Conservation (phyloP, 768 basidiomycete species). For the Xerocomellus dryophilus region DNA sequence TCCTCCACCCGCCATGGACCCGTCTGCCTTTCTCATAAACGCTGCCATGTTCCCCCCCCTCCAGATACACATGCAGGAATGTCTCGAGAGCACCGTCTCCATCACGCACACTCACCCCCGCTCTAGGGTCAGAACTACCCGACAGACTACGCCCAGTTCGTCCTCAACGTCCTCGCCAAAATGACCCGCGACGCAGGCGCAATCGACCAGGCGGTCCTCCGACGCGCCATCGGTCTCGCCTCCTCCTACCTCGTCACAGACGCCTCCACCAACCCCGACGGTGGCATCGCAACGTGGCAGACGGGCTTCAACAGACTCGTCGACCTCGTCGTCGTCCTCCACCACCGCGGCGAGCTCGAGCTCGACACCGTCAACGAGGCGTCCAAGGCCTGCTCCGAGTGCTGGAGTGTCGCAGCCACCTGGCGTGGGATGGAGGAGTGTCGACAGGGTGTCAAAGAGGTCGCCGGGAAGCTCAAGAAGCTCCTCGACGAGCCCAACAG, state of each 20-base stretch:
- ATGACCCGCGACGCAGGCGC: constrained; percentile 44
- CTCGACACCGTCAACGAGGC: constrained; percentile 74
- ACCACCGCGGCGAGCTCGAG: constrained; percentile 63
- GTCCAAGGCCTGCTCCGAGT: constrained; percentile 63
- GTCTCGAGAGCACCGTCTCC: constrained; percentile 1
- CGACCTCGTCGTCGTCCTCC: constrained; percentile 71
- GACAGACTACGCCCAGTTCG: constrained; percentile 62
- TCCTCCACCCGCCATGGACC: constrained; percentile 22
- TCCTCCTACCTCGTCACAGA: constrained; percentile 81
- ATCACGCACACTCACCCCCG: background rate
- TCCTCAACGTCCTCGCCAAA: constrained; percentile 50
- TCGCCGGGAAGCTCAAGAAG: constrained; percentile 58
- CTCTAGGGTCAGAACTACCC: constrained; percentile 35
- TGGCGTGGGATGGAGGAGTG: constrained; percentile 68
- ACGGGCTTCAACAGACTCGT: constrained; percentile 65
- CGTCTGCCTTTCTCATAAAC: constrained; percentile 16
- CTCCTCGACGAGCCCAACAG: constrained; percentile 37
- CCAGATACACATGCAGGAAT: constrained; percentile 32
- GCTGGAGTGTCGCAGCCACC: constrained; percentile 69
- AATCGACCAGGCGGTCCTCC: constrained; percentile 61
- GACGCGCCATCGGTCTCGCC: constrained; percentile 64
- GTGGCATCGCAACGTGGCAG: constrained; percentile 61
- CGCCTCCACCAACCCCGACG: constrained; percentile 55
- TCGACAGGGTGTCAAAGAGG: constrained; percentile 56
- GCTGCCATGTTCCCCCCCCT: constrained; percentile 21